These are phyloP conservation scores for Alternaria rosae DNA, from an alignment of 2,329 filamentous ascomycete species.

Conservation along the genomic window DNA sequence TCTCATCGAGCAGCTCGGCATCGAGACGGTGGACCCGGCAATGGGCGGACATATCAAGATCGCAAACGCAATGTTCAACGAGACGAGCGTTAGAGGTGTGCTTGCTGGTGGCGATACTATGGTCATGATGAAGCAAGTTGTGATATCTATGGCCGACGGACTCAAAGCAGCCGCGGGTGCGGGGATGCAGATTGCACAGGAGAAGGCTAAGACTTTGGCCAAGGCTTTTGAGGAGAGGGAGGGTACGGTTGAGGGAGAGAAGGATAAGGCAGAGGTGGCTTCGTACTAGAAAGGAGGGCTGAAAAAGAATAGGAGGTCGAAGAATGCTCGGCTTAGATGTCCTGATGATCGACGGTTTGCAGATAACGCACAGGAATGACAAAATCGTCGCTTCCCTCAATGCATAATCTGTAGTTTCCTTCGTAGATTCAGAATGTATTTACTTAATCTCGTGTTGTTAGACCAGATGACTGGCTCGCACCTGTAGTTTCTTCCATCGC, in stretches of 20 bases:
- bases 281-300: background rate
- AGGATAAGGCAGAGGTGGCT: slow-evolving; percentile 4
- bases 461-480: too few species aligned
- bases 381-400: background rate
- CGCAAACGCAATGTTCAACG: slow-evolving; percentile 54
- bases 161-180: slow-evolving; percentile 38
- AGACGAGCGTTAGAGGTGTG: slow-evolving; percentile 60
- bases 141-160: slow-evolving; percentile 40
- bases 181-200: slow-evolving; percentile 31
- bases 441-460: background rate
- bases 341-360: background rate
- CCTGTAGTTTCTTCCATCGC: background rate
- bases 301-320: background rate
- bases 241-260: background rate
- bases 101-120: slow-evolving; percentile 63
- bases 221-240: slow-evolving; percentile 19
- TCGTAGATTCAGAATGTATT: background rate
- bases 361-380: background rate
- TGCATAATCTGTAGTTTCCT: background rate
- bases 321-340: background rate
- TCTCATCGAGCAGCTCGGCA: slow-evolving; percentile 39
- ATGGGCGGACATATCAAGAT: slow-evolving; percentile 55
- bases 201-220: slow-evolving; percentile 23
- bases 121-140: slow-evolving; percentile 42
- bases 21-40: slow-evolving; percentile 49